Base-by-base conservation (phyloP, 2,329 filamentous ascomycete species). In the Colletotrichum simmondsii region DNA sequence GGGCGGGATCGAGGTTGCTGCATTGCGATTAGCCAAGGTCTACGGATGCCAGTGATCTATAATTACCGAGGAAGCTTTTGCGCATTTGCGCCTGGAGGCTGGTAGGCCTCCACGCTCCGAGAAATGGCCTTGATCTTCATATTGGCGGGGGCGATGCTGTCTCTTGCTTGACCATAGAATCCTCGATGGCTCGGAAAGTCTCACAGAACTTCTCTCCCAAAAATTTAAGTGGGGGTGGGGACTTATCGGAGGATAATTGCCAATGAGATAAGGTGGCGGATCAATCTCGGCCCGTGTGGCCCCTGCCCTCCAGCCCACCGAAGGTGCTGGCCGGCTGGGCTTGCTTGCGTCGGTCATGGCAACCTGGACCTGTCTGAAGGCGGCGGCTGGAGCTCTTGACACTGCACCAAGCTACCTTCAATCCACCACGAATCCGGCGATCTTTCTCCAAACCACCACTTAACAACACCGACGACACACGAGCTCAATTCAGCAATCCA, bases 1-100 rank as follows among this genome's bases (percentile, higher is more conserved):
- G 89, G 54, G 94, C 92, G 32, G 95, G 93, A 84, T 97, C 94
- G 78, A 97, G 88, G 79, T 94, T 94, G 76, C 92, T 89, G 72
- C 14, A 28, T 30, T 52, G 3, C 7, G 11, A 54, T 73, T 71
- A 73, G 71, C 56, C 37, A 24, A 35, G 24, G 28, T 60, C 57
- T 22, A 10, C 58, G 37, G 8, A 10, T 28, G 24, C 22, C 12
- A 52, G 2, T 42, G 26, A 8, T 14, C n/a, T 3, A 6, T 32
- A 49, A 53, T 11, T 71, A 73, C 71, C 71, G 61, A 46, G 92
- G 90, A 77, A 90, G 85, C 79, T 91, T 92, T 65, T 90, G 83
- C 66, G 92, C 89, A 81, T 89, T 89, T 68, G 91, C 91, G 73
- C 92, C 92, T 22, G 92, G 88, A 32, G 92, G 88, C 82, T 93